Evolutionary conservation across 495 filamentous ascomycete species (phyloP).

Genomic region (Oleoguttula mirabilis): DNA sequence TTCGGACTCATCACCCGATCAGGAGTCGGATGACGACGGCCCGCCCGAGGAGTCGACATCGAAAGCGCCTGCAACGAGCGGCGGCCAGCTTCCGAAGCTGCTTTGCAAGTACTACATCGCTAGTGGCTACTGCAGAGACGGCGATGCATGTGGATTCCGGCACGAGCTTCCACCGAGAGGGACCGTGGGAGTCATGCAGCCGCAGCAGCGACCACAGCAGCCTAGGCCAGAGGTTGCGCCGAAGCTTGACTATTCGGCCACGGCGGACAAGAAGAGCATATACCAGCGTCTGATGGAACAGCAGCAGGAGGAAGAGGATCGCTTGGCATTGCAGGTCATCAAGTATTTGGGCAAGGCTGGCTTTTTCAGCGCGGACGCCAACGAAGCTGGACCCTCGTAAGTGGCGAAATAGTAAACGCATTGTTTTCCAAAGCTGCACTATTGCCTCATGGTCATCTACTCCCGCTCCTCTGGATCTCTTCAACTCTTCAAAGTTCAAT

Average conservation of each 20-base stretch:
- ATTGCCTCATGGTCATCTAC: too few relatives aligned
- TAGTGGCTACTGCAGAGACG: constrained; percentile 16
- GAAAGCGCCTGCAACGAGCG: not conserved
- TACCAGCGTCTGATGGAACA: constrained; percentile 23
- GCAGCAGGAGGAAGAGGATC: constrained; percentile 24
- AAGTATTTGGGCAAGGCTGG: constrained; percentile 28
- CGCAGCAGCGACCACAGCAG: not conserved
- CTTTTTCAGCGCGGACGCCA: constrained; percentile 18
- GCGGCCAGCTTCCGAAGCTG: not conserved
- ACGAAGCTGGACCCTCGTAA: too few relatives aligned
- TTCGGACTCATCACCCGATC: not conserved
- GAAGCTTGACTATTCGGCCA: not conserved
- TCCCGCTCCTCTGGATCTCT: too few relatives aligned
- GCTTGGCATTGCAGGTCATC: constrained; percentile 26
- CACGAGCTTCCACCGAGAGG: constrained; percentile 7
- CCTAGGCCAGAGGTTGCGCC: not conserved
- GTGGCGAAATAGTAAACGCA: too few relatives aligned
- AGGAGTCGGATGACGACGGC: constrained; percentile 9
- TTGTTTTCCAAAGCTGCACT: too few relatives aligned
- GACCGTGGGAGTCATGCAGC: not conserved
- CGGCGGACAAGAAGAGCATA: constrained; percentile 11
- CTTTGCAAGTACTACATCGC: constrained; percentile 17
- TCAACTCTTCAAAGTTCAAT: too few relatives aligned
- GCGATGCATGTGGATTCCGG: constrained; percentile 13
- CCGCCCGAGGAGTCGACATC: constrained; percentile 11